Evolutionary conservation across 2,329 filamentous ascomycete species (phyloP).

Genomic region (Botrytis hyacinthi): DNA sequence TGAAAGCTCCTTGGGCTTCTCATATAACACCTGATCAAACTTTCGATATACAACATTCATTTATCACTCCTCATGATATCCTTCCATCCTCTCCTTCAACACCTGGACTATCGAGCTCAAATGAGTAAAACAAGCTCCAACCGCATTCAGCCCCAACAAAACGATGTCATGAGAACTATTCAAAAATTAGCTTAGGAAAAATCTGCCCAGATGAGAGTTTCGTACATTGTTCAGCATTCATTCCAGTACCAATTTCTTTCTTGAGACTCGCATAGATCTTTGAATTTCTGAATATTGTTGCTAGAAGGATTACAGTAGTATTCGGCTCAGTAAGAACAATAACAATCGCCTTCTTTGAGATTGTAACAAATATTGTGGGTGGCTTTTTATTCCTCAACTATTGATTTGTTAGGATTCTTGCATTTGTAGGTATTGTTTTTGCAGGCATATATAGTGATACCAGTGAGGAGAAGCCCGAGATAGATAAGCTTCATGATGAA

Average conservation of each 20-base stretch:
- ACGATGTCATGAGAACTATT: background rate
- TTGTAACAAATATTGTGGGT: background rate
- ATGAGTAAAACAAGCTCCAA: too few species aligned
- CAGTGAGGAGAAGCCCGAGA: background rate
- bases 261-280: background rate
- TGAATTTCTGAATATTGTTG: background rate
- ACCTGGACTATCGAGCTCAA: too few species aligned
- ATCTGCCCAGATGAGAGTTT: rapidly evolving
- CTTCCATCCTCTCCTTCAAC: too few species aligned
- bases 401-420: background rate
- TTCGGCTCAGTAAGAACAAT: background rate
- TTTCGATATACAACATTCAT: background rate
- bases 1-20: background rate
- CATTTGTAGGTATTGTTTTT: background rate
- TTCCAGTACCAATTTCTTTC: background rate
- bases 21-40: background rate
- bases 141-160: too few species aligned
- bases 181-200: background rate
- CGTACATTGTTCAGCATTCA: background rate
- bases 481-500: constrained; percentile 1
- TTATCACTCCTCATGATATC: background rate
- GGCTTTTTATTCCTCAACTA: background rate
- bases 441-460: background rate
- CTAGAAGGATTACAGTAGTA: background rate
- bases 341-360: background rate